Base-by-base conservation (phyloP, 2,329 filamentous ascomycete genomes). In the Diaporthe vaccinii region DNA sequence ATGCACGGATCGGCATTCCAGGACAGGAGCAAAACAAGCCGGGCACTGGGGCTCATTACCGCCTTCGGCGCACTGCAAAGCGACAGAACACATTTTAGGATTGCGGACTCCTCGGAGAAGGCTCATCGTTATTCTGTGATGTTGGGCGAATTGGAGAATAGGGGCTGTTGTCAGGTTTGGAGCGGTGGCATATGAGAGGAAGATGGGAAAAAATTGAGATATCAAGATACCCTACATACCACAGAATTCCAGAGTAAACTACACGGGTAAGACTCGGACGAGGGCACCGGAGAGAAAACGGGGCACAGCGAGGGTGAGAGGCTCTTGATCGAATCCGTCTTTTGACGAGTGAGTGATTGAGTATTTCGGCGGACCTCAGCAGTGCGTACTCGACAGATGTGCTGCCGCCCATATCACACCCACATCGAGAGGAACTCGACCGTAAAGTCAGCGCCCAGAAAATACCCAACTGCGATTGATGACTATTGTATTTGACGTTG, bases 191-290 rank as follows among this genome's bases (percentile, higher is more conserved):
- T 12, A 46, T 44, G 17, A 34, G 68, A 58, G 25, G 53, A 57
- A 49, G 31, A 41, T n/a, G 36, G 53, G 34, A n/a, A 58, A 15
- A 44, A 17, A n/a, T n/a, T 10, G 22, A 46, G 36, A 70, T 57
- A 46, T 49, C 67, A 28, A 58, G 51, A 58, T 58, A 71, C 68
- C 53, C 53, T 71, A 17, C 15, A 15, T 39, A 46, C 55, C n/a
- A 34, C 25, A 17, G 20, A 41, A 55, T 58, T 58, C 31, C 68
- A 22, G 36, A 46, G 41, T 28, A n/a, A n/a, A 34, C 7, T 9
- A 17, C 28, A 10, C 8, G 17, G 12, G 22, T 34, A 44, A 46
- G 55, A 46, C 14, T 25, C 15, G 15, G 25, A n/a, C 53, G 22
- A 25, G 36, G 14, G n/a, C n/a, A 28, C n/a, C 20, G 58, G 58